phyloP scores from a whole-genome alignment of 2,329 filamentous ascomycete genomes.

The Aureobasidium namibiae region DNA sequence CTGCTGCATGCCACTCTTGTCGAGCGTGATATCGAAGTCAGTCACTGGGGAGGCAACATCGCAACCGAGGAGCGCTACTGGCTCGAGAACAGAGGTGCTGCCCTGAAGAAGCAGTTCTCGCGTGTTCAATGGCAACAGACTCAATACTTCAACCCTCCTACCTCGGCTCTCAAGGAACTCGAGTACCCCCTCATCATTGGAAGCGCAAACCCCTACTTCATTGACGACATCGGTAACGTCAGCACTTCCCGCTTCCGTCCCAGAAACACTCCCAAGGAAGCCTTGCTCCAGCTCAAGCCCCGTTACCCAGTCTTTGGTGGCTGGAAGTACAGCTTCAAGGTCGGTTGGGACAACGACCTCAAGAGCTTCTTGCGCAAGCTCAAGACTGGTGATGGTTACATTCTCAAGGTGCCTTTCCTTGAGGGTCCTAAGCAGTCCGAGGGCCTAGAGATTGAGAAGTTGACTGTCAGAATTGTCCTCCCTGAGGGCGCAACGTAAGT shows the following conservation, averaged over 20 bases:
- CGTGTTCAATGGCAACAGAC: conserved; percentile 40
- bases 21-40: conserved; percentile 89
- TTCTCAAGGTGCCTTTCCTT: conserved; percentile 85
- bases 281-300: conserved; percentile 82
- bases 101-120: conserved; percentile 46
- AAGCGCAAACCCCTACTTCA: conserved; percentile 84
- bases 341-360: conserved; percentile 90
- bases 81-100: conserved; percentile 77
- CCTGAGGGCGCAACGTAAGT: conserved; percentile 84
- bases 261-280: conserved; percentile 47
- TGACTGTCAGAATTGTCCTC: conserved; percentile 73
- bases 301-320: conserved; percentile 94
- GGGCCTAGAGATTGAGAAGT: conserved; percentile 75
- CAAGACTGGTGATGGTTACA: conserved; percentile 59
- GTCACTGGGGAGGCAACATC: conserved; percentile 95
- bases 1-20: conserved; percentile 69
- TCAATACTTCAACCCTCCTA: conserved; percentile 65
- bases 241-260: conserved; percentile 79
- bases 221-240: conserved; percentile 92
- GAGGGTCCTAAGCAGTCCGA: conserved; percentile 83
- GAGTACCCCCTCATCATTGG: conserved; percentile 71
- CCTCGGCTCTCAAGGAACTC: conserved; percentile 72
- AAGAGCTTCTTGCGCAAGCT: conserved; percentile 62
- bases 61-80: conserved; percentile 92
- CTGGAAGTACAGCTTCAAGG: conserved; percentile 96